phyloP scores from a whole-genome alignment of 148 eudicot species.

The Rhododendron kiyosumense region DNA sequence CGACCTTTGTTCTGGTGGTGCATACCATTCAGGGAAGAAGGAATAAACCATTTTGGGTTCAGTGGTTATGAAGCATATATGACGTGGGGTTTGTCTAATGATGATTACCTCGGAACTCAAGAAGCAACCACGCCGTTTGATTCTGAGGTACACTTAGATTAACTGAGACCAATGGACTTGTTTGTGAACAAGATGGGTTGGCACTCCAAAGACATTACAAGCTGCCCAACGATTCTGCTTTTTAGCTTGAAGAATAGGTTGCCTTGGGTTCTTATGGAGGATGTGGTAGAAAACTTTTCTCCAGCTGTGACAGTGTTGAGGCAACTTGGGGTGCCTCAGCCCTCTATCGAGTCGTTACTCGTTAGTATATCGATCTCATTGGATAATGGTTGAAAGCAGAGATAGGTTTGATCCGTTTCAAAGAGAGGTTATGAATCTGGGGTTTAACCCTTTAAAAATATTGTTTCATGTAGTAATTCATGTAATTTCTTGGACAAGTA shows the following conservation, averaged over 20 bases:
- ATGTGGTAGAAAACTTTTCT: neutral
- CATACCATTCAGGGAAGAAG: neutral
- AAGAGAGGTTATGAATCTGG: no score
- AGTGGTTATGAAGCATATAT: neutral
- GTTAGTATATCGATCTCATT: no score
- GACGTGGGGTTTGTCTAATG: neutral
- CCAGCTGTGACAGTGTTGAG: neutral
- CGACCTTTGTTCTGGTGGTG: neutral
- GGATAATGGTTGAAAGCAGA: no score
- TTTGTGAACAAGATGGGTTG: neutral
- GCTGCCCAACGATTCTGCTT: neutral
- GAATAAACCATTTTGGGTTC: neutral
- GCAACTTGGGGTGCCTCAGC: neutral
- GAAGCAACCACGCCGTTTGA: neutral
- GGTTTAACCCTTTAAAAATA: neutral
- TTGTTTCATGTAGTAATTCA: neutral
- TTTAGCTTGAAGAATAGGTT: neutral
- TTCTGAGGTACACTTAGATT: neutral
- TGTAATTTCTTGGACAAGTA: neutral
- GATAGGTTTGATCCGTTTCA: neutral
- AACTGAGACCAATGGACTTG: neutral
- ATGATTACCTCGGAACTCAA: neutral
- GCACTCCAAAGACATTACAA: neutral
- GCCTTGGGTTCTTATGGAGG: neutral
- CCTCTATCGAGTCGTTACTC: neutral